Evolutionary conservation across 2,329 filamentous ascomycete genomes (phyloP), one percentile per base, ranked within the genome.

Genomic region (Domatiomyces globalis): DNA sequence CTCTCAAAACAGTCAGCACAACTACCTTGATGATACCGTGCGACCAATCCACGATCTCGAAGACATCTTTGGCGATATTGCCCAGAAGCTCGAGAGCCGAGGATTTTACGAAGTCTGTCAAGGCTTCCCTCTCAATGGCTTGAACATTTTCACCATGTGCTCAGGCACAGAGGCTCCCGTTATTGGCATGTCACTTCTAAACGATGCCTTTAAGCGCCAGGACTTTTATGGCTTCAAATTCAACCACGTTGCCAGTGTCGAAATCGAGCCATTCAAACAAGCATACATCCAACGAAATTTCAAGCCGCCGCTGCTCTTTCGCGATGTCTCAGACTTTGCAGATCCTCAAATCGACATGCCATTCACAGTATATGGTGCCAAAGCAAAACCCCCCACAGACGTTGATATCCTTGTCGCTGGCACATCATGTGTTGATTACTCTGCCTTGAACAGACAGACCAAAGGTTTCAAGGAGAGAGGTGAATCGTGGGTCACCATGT

Each of bases 151-250:
- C 0, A 90, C 85, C 0, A 79, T 88, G 70, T 89, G 84, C 62
- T 88, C 84, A 1, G 85, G 85, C 0, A 89, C 85, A 0, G 85
- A 90, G 58, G 79, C 80, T 4, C 85, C 85, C 0, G 67, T 90
- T 1, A 70, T 88, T 1, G 81, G 81, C 0, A 62, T 87, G 12
- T 68, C 78, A 12, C 69, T 81, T 63, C 66, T 87, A 45, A 64
- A 67, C 42, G 68, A 76, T 15, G 65, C 67, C 19, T 62, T 70
- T 4, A 63, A 67, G 17, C 56, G 62, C 10, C 51, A 66, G 2
- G 63, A 63, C 18, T 55, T 63, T 1, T 56, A 56, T 5, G 61
- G 65, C 9, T 66, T 81, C 29, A 58, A 68, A 2, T 68, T 78
- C 44, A 61, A 73, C 0, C 81, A 85, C 56, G 56, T 74, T 1